Percentiles rank a stretch among this genome's conserved stretches.
phyloP scores from a whole-genome alignment of 1,139 yeast genomes.

The Pichia sp. region DNA sequence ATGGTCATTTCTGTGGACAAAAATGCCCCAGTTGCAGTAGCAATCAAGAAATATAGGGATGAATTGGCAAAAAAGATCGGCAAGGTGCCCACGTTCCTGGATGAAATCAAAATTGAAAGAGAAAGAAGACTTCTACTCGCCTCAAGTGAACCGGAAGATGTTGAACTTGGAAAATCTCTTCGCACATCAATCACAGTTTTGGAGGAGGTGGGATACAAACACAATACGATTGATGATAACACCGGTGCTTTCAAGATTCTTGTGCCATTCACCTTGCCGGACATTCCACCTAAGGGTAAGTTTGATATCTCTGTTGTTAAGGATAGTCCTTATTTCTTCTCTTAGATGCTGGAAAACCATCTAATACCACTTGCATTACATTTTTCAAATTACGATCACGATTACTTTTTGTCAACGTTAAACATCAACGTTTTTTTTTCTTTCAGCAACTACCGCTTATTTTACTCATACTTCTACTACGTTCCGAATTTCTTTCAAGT shows the following conservation, averaged over 20 bases:
- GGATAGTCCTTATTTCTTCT: slow-evolving; percentile 77
- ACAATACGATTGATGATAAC: slow-evolving; percentile 21
- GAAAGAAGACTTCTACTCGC: slow-evolving; percentile 50
- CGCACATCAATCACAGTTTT: slow-evolving; percentile 70
- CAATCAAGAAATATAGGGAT: slow-evolving; percentile 44
- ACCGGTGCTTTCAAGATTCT: slow-evolving; percentile 29
- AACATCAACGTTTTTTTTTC: too few species aligned
- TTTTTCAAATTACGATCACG: too few species aligned
- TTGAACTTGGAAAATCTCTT: slow-evolving; percentile 48
- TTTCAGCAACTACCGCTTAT: too few species aligned
- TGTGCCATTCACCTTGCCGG: slow-evolving; percentile 66
- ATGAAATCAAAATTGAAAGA: slow-evolving; percentile 68
- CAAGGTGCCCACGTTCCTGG: slow-evolving; percentile 55
- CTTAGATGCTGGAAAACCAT: too few species aligned
- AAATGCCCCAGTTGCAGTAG: slow-evolving; percentile 44
- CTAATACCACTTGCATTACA: too few species aligned
- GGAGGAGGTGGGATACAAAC: slow-evolving; percentile 25
- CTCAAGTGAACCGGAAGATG: slow-evolving; percentile 45
- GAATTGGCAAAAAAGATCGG: slow-evolving; percentile 45
- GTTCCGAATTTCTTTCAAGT: too few species aligned
- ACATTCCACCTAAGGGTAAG: slow-evolving; percentile 73
- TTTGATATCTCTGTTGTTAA: slow-evolving; percentile 72
- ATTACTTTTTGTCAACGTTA: too few species aligned
- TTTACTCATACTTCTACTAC: too few species aligned
- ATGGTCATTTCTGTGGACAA: slow-evolving; percentile 52